Percentiles rank a stretch among this genome's conserved stretches.
Evolutionary conservation across 768 basidiomycete genomes (phyloP).

Genomic region (Cyathus striatus): DNA sequence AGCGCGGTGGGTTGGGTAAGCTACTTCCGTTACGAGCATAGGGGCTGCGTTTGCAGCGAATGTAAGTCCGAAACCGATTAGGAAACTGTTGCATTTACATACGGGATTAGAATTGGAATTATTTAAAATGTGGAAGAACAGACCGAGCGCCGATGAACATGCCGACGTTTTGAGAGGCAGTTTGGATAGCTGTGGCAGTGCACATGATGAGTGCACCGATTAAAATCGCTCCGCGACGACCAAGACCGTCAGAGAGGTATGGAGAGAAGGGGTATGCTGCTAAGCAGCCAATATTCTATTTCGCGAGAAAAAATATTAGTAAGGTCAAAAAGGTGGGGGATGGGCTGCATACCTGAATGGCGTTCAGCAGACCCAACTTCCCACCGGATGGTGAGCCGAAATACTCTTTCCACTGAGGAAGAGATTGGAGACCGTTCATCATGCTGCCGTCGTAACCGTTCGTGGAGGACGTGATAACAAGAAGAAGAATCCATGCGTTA

Average conservation of each 20-base stretch:
- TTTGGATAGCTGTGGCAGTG: conserved; percentile 62
- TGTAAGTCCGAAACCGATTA: conserved; percentile 73
- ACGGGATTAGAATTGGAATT: neutral
- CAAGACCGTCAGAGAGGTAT: conserved; percentile 67
- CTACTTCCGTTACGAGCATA: conserved; percentile 80
- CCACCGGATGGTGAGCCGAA: conserved; percentile 56
- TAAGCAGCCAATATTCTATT: conserved; percentile 64
- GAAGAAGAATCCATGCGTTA: conserved; percentile 65
- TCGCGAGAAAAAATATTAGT: neutral
- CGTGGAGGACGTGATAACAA: conserved; percentile 71
- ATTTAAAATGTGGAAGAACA: conserved; percentile 8
- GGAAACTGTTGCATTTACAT: conserved; percentile 38
- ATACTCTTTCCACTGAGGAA: conserved; percentile 56
- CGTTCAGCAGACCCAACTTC: conserved; percentile 64
- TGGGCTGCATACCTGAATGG: conserved; percentile 63
- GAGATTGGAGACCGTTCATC: conserved; percentile 77
- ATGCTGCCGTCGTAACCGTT: conserved; percentile 76
- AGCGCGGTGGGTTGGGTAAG: conserved; percentile 80
- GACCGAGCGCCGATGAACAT: conserved; percentile 81
- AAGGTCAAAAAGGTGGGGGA: neutral
- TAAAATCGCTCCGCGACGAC: conserved; percentile 62
- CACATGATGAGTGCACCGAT: conserved; percentile 71
- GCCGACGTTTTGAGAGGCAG: conserved; percentile 62
- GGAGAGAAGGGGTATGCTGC: conserved; percentile 69
- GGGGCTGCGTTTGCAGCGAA: conserved; percentile 77